Evolutionary conservation across 2,329 filamentous ascomycete genomes (phyloP).

Genomic region (Fusarium lyarnte): DNA sequence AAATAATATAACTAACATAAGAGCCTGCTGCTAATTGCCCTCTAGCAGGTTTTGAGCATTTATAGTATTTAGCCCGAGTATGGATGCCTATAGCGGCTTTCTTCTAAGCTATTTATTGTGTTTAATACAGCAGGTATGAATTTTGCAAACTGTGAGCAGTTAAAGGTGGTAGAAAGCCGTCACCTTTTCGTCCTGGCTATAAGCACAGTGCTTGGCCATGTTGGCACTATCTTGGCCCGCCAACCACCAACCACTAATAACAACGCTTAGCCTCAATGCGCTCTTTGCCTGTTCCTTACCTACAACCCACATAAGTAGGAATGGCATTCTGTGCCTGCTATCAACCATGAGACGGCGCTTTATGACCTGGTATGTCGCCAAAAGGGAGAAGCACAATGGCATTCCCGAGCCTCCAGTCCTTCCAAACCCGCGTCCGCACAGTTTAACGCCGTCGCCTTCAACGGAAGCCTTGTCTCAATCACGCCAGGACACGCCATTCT

Average conservation of each 20-base stretch:
- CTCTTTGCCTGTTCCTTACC: accelerated
- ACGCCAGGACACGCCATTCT: accelerated
- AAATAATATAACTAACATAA: too few relatives aligned
- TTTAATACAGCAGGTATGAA: too few relatives aligned
- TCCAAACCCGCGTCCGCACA: neutral
- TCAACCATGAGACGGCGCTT: neutral
- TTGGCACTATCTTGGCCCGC: neutral
- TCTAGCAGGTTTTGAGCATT: too few relatives aligned
- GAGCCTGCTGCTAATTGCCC: too few relatives aligned
- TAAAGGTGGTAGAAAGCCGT: too few relatives aligned
- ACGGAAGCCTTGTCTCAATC: neutral
- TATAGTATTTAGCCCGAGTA: too few relatives aligned
- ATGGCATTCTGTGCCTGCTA: accelerated
- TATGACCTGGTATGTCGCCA: accelerated
- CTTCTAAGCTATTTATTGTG: too few relatives aligned
- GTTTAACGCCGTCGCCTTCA: neutral
- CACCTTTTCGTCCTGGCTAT: too few relatives aligned
- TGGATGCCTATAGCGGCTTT: too few relatives aligned
- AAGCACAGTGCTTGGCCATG: neutral
- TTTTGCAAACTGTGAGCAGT: too few relatives aligned
- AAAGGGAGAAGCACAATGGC: neutral
- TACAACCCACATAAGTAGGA: neutral
- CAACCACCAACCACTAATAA: neutral
- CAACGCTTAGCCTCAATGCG: neutral
- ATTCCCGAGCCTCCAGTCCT: neutral